A percentile compares a stretch with the other conserved stretches of the same genome.
phyloP scores from a whole-genome alignment of 208 protist species.

The Wallacemonas sp. region DNA sequence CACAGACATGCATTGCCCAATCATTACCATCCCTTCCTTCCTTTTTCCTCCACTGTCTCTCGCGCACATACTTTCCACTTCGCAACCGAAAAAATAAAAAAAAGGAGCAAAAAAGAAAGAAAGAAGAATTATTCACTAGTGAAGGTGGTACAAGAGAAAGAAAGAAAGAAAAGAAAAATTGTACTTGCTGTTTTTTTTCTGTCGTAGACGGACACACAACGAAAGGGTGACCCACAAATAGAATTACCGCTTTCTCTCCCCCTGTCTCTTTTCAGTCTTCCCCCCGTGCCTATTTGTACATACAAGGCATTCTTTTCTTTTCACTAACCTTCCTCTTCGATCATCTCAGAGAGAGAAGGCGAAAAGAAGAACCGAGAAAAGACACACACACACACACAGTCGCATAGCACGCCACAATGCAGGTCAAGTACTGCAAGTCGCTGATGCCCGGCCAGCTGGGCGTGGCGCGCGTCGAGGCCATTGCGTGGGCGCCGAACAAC shows the following conservation, averaged over 20 bases:
- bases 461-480: slow-evolving; percentile 89
- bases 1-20: too few species aligned
- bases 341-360: slow-evolving; percentile 1
- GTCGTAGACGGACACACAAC: too few species aligned
- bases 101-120: neutral
- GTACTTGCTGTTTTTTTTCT: slow-evolving; percentile 23
- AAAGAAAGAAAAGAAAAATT: slow-evolving; percentile 19
- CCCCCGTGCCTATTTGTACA: slow-evolving; percentile 12
- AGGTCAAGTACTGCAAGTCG: slow-evolving; percentile 94
- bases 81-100: too few species aligned
- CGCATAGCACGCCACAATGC: slow-evolving; percentile 59
- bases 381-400: slow-evolving; percentile 18
- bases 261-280: neutral
- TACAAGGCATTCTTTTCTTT: slow-evolving; percentile 16
- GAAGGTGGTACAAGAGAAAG: neutral
- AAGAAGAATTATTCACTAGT: neutral
- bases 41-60: too few species aligned
- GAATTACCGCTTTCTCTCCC: neutral
- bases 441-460: slow-evolving; percentile 69
- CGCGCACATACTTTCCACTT: too few species aligned
- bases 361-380: slow-evolving; percentile 10
- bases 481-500: slow-evolving; percentile 95
- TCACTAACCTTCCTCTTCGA: neutral
- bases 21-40: too few species aligned
- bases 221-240: neutral